Percentiles rank a stretch among this genome's conserved stretches.
Conservation (phyloP, 345 rosid species). For the Angophora floribunda region DNA sequence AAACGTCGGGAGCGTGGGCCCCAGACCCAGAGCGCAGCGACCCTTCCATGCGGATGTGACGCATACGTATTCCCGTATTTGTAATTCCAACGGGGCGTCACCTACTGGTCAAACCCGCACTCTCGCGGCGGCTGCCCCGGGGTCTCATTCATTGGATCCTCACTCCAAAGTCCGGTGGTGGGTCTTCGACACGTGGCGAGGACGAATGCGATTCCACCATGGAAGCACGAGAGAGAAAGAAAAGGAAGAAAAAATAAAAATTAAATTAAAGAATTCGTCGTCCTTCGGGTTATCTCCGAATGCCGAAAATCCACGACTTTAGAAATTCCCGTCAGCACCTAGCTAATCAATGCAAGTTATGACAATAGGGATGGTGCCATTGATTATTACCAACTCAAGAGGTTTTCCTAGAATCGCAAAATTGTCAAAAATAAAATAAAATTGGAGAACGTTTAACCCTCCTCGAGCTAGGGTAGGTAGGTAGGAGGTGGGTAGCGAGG, state of each 20-base stretch:
- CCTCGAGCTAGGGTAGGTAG: neutral
- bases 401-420: neutral
- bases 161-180: neutral
- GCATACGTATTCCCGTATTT: neutral
- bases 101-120: neutral
- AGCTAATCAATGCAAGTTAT: neutral
- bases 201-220: neutral
- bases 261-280: no score
- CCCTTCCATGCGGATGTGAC: neutral
- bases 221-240: neutral
- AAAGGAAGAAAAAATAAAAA: rapidly evolving
- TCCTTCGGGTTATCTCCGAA: neutral
- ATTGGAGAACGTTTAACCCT: neutral
- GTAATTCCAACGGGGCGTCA: neutral
- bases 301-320: neutral
- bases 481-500: neutral
- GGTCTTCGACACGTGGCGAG: neutral
- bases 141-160: neutral
- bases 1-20: neutral
- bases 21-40: neutral
- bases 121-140: neutral
- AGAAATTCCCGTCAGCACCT: neutral
- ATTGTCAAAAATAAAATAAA: neutral
- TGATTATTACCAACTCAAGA: neutral
- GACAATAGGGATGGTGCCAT: neutral